Evolutionary conservation across 2,329 filamentous ascomycete genomes (phyloP).

Genomic region (Gremmenia infestans): DNA sequence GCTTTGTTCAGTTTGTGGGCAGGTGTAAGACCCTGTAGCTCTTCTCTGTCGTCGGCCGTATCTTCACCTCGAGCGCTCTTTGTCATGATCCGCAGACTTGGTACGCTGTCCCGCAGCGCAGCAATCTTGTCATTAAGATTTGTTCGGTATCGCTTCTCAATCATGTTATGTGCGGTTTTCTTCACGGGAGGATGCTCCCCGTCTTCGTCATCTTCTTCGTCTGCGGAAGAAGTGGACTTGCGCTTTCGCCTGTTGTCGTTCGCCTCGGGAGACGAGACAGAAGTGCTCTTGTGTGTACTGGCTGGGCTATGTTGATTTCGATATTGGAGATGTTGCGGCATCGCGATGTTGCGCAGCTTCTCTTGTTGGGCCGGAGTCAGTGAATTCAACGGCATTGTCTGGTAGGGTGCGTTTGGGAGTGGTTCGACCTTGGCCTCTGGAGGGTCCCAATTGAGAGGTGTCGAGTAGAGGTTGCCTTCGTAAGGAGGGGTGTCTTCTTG

Average conservation of each 20-base stretch:
- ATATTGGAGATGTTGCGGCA: conserved; percentile 58
- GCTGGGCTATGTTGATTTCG: conserved; percentile 44
- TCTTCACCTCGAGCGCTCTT: conserved; percentile 66
- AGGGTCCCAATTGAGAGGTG: conserved; percentile 30
- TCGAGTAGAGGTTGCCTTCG: conserved; percentile 29
- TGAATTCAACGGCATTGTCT: conserved; percentile 33
- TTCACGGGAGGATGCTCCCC: conserved; percentile 59
- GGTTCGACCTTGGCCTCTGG: conserved; percentile 25
- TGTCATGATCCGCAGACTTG: conserved; percentile 79
- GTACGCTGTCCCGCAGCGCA: conserved; percentile 84
- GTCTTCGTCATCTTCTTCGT: conserved; percentile 56
- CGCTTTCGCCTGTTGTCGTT: conserved; percentile 54
- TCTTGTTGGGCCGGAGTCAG: conserved; percentile 57
- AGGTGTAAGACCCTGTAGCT: conserved; percentile 74
- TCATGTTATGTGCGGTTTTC: conserved; percentile 97
- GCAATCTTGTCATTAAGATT: conserved; percentile 98
- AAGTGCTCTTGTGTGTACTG: conserved; percentile 41
- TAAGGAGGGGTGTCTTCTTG: conserved; percentile 27
- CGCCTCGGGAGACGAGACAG: conserved; percentile 58
- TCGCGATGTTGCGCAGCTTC: conserved; percentile 57
- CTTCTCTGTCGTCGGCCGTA: conserved; percentile 69
- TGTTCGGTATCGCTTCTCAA: conserved; percentile 93
- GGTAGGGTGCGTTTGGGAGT: conserved; percentile 15
- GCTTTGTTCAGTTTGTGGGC: conserved; percentile 97
- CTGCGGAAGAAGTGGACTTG: conserved; percentile 60